Evolutionary conservation across 2,329 filamentous ascomycete species (phyloP).

Genomic region (Epichloe gansuensis): DNA sequence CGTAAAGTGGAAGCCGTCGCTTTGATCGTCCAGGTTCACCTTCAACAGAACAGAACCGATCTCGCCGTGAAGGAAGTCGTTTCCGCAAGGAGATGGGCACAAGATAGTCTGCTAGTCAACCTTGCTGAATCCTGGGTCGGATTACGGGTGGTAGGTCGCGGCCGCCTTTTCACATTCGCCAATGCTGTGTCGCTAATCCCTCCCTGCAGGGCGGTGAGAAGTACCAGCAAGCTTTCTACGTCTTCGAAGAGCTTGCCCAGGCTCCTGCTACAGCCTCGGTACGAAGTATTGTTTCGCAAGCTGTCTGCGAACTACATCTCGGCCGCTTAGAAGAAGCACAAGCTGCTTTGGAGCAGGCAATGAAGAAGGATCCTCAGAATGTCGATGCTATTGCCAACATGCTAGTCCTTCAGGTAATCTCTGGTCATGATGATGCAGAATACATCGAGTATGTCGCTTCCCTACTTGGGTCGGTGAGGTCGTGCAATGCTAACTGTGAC

Average conservation of each 20-base stretch:
- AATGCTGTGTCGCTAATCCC: slow-evolving; percentile 14
- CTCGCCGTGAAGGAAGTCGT: slow-evolving; percentile 82
- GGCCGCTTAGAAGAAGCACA: slow-evolving; percentile 83
- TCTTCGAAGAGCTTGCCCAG: slow-evolving; percentile 91
- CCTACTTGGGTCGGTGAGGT: background rate
- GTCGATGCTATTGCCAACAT: slow-evolving; percentile 71
- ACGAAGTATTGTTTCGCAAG: slow-evolving; percentile 71
- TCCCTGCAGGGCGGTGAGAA: slow-evolving; percentile 68
- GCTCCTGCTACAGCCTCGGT: slow-evolving; percentile 68
- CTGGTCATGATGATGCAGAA: slow-evolving; percentile 58
- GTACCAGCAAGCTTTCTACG: slow-evolving; percentile 95
- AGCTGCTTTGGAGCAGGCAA: slow-evolving; percentile 67
- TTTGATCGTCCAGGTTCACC: slow-evolving; percentile 82
- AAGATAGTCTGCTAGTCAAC: slow-evolving; percentile 89
- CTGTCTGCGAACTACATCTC: slow-evolving; percentile 82
- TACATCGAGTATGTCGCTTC: slow-evolving; percentile 44
- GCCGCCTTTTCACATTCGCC: background rate
- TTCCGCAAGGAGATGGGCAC: slow-evolving; percentile 81
- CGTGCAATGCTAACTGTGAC: slow-evolving; percentile 13
- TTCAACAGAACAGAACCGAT: slow-evolving; percentile 83
- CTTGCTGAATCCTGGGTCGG: slow-evolving; percentile 93
- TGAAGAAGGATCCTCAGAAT: slow-evolving; percentile 60
- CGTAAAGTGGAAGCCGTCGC: slow-evolving; percentile 61
- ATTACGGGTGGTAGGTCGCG: slow-evolving; percentile 57
- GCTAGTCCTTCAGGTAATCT: slow-evolving; percentile 65